These are phyloP conservation scores for Escallonia herrerae DNA, from an alignment of 129 eudicot species.

Conservation along the genomic window DNA sequence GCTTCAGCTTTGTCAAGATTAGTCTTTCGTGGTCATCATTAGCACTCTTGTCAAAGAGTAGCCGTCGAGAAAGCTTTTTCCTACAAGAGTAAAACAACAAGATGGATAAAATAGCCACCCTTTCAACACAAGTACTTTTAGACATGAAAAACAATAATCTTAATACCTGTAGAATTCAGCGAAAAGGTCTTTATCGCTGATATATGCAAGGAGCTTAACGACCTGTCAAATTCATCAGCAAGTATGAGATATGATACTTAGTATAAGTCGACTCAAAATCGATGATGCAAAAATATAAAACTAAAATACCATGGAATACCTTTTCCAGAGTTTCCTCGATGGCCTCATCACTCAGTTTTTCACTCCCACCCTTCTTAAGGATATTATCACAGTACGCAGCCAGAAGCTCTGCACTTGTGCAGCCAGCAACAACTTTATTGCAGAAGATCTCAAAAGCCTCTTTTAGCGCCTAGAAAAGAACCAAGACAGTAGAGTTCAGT, in stretches of 20 bases:
- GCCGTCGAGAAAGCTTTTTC: slow-evolving; percentile 53
- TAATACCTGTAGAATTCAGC: slow-evolving; percentile 31
- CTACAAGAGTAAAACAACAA: slow-evolving; percentile 12
- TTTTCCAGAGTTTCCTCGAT: slow-evolving; percentile 46
- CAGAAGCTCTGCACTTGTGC: slow-evolving; percentile 42
- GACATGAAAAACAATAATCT: neutral
- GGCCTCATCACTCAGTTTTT: slow-evolving; percentile 44
- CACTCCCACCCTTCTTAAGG: slow-evolving; percentile 47
- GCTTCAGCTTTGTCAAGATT: slow-evolving; percentile 43
- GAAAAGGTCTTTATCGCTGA: slow-evolving; percentile 37
- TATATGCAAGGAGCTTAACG: slow-evolving; percentile 36
- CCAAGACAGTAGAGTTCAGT: neutral
- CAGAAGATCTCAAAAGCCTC: slow-evolving; percentile 47
- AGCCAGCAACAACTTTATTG: slow-evolving; percentile 47
- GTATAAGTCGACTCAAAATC: neutral
- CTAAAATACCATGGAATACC: slow-evolving; percentile 10
- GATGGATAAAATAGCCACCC: neutral
- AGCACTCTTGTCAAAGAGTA: slow-evolving; percentile 51
- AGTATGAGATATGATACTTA: neutral
- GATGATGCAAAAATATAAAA: neutral
- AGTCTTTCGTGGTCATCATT: slow-evolving; percentile 52
- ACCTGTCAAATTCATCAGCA: slow-evolving; percentile 15
- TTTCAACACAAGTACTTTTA: neutral
- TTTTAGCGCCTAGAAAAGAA: slow-evolving; percentile 23
- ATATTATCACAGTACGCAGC: slow-evolving; percentile 48